Base-by-base conservation (phyloP, 2,329 filamentous ascomycete species). In the Verticillium klebahnii region DNA sequence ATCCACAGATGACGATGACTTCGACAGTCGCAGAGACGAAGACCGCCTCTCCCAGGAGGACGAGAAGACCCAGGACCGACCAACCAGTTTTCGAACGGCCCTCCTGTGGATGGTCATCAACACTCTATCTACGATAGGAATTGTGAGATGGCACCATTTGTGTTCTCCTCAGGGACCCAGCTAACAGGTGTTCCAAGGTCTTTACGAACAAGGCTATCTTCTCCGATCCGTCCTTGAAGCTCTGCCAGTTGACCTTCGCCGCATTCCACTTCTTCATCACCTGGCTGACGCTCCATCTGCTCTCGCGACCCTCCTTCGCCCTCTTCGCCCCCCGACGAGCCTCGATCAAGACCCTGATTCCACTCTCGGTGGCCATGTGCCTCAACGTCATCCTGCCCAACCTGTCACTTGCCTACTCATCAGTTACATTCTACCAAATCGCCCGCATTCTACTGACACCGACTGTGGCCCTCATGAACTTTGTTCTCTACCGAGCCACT, bases 131-230 rank as follows among this genome's bases (percentile, higher is more conserved):
- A 88, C 86, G 0, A 83, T 88, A 61, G 83, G 83, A 56, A 88
- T 89, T 69, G 85, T 87, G 77, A 69, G 80, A 72, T 58, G 56
- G 17, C 36, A 55, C 19, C n/a, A 50, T 55, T 57, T 50, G 19
- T 61, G 25, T 37, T 17, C 54, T 34, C 7, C 14, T 32, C 15
- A 63, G 17, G 31, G n/a, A 32, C 19, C 17, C 14, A 12, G 4
- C 12, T 50, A 15, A 11, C 19, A 17, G 23, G 15, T n/a, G 17
- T 12, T 37, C 34, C 9, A n/a, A 88, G 85, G 85, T 90, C 69
- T 89, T 89, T 71, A 87, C 85, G 52, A 90, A 90, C 76, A 90
- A 90, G 73, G 82, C 82, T 65, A 88, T 90, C 72, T 90, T 90
- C 76, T 83, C 83, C 29, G 83, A 88, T 64, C 82, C 83, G 17